A percentile compares a stretch with the other conserved stretches of the same genome.
These are phyloP conservation scores for Exophiala bonariae DNA, from an alignment of 2,329 filamentous ascomycete genomes.

Conservation along the genomic window DNA sequence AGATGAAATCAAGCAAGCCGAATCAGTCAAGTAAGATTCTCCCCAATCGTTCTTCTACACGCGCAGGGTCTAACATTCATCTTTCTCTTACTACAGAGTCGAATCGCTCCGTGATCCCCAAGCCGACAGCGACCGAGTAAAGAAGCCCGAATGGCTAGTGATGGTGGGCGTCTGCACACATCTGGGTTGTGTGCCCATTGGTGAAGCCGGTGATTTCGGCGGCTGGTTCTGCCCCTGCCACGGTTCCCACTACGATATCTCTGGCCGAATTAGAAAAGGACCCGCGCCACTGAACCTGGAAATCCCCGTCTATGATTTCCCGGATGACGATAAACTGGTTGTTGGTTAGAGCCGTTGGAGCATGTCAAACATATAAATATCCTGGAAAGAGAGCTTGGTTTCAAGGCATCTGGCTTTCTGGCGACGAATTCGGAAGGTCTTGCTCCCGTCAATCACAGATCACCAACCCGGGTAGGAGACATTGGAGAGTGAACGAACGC, in stretches of 20 bases:
- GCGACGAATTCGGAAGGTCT: no score
- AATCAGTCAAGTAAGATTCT: conserved; percentile 65
- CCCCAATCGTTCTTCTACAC: not conserved
- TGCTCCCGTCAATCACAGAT: no score
- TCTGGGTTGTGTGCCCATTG: conserved; percentile 97
- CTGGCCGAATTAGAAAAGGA: conserved; percentile 94
- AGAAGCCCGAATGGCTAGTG: conserved; percentile 98
- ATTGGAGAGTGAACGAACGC: no score
- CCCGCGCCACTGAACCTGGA: conserved; percentile 97
- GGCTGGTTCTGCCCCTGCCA: conserved; percentile 99
- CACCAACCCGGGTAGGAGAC: no score
- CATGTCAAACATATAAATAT: no score
- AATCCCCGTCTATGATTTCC: conserved; percentile 89
- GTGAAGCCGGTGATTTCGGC: conserved; percentile 95
- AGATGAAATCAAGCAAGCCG: conserved; percentile 91
- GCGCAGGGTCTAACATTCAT: conserved; percentile 2
- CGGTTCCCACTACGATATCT: conserved; percentile 99
- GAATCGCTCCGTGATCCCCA: conserved; percentile 86
- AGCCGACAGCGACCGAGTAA: conserved; percentile 85
- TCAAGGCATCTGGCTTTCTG: no score
- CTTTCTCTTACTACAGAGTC: conserved; percentile 46
- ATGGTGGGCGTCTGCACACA: conserved; percentile 99
- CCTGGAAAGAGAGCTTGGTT: not conserved
- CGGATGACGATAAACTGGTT: conserved; percentile 80
- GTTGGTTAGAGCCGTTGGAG: conserved; percentile 81